These are phyloP conservation scores for Protea cynaroides DNA, from an alignment of 164 flowering plant species.

Conservation along the genomic window DNA sequence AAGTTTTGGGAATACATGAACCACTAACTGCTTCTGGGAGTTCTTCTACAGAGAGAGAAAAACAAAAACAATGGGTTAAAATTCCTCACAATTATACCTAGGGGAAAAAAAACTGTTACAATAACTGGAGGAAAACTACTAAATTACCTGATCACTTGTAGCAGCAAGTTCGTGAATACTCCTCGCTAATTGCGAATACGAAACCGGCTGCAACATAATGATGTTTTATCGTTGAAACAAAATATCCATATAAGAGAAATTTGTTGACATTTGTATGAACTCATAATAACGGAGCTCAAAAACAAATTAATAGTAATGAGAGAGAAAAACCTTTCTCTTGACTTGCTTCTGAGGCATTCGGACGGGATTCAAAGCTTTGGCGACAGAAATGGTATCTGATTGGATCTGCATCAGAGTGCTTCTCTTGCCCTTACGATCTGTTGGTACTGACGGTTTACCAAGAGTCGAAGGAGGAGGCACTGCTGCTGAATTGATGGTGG, in stretches of 20 bases:
- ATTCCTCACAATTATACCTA: background rate
- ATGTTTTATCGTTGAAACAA: background rate
- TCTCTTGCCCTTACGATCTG: slow-evolving; percentile 64
- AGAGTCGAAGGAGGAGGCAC: slow-evolving; percentile 24
- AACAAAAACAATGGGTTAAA: slow-evolving; percentile 4
- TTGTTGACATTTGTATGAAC: too few species aligned
- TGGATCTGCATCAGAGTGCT: slow-evolving; percentile 84
- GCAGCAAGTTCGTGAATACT: slow-evolving; percentile 98
- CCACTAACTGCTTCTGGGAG: slow-evolving; percentile 83
- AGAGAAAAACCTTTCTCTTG: slow-evolving; percentile 44
- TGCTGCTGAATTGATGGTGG: slow-evolving; percentile 24
- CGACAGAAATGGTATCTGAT: slow-evolving; percentile 87
- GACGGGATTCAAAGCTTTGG: slow-evolving; percentile 70
- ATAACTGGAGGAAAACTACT: background rate
- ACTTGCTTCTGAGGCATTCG: slow-evolving; percentile 57
- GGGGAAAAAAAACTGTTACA: background rate
- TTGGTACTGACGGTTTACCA: slow-evolving; percentile 33
- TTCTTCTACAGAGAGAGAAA: slow-evolving; percentile 52
- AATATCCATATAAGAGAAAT: background rate
- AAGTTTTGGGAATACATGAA: slow-evolving; percentile 94
- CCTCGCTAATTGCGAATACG: slow-evolving; percentile 92
- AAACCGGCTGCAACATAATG: slow-evolving; percentile 62
- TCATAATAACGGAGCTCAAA: background rate
- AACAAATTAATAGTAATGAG: background rate
- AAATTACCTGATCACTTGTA: slow-evolving; percentile 76